phyloP scores from a whole-genome alignment of 371 early-diverging fungal genomes.

The Mortierella sp. region DNA sequence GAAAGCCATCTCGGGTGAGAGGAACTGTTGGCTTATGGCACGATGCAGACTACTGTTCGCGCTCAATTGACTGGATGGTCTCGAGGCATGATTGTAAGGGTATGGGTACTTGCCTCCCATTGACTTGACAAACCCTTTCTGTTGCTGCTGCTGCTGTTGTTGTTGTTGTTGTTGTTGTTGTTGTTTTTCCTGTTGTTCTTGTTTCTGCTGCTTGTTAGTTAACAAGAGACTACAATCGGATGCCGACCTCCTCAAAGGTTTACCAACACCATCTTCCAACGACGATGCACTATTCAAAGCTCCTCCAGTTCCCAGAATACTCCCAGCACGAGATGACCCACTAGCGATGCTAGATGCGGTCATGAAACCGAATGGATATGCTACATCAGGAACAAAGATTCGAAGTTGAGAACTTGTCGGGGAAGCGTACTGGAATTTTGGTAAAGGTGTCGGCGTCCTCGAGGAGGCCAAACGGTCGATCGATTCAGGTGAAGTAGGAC shows the following conservation, averaged over 20 bases:
- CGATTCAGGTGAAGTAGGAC: slow-evolving; percentile 17
- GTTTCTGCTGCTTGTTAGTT: neutral
- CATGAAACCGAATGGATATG: neutral
- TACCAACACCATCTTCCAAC: neutral
- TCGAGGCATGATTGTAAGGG: slow-evolving; percentile 6
- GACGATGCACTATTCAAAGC: neutral
- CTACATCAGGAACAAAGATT: slow-evolving; percentile 36
- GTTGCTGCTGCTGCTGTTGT: neutral
- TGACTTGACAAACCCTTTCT: no score
- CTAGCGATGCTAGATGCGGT: slow-evolving; percentile 6
- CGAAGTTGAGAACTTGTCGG: slow-evolving; percentile 39
- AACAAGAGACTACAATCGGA: slow-evolving; percentile 26
- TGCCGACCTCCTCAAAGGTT: slow-evolving; percentile 10
- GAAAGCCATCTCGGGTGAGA: slow-evolving; percentile 39
- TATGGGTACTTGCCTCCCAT: slow-evolving; percentile 24
- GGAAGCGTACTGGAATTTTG: slow-evolving; percentile 46
- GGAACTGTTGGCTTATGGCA: slow-evolving; percentile 32
- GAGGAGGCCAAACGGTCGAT: slow-evolving; percentile 8
- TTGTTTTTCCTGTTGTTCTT: neutral
- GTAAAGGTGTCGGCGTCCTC: slow-evolving; percentile 1
- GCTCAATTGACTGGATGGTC: slow-evolving; percentile 5
- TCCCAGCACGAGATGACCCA: slow-evolving; percentile 10
- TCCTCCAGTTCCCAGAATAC: slow-evolving; percentile 1
- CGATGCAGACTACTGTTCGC: slow-evolving; percentile 2
- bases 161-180: neutral